Conservation (phyloP, 495 filamentous ascomycete species). For the Neurospora tetraspora region DNA sequence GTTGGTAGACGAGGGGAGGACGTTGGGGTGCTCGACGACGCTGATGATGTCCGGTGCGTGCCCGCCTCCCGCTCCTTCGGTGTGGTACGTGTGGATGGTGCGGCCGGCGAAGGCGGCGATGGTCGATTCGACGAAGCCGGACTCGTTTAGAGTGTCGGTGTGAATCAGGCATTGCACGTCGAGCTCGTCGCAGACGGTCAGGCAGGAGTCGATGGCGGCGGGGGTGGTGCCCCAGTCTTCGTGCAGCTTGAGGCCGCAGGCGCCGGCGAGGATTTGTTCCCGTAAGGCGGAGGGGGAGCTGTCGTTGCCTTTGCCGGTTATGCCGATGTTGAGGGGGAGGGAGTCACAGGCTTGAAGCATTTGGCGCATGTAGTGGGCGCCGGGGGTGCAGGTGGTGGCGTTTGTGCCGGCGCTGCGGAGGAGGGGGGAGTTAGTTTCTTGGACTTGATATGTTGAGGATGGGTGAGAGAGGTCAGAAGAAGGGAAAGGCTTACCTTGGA, state of each 20-base stretch:
- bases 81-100: conserved; percentile 97
- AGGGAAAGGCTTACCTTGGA: conserved; percentile 45
- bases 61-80: conserved; percentile 91
- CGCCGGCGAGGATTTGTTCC: conserved; percentile 78
- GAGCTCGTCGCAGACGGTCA: conserved; percentile 77
- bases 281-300: conserved; percentile 56
- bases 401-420: conserved; percentile 70
- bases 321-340: conserved; percentile 84
- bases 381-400: conserved; percentile 92
- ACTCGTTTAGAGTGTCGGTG: conserved; percentile 96
- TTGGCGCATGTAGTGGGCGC: conserved; percentile 70
- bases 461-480: not conserved
- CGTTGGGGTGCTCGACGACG: conserved; percentile 86
- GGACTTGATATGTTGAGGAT: not conserved
- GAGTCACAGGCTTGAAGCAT: conserved; percentile 88
- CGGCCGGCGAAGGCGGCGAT: conserved; percentile 79
- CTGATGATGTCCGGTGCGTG: conserved; percentile 96
- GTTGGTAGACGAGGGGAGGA: conserved; percentile 86
- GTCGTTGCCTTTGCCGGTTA: conserved; percentile 97
- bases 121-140: conserved; percentile 91
- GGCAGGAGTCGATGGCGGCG: conserved; percentile 83
- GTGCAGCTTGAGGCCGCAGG: conserved; percentile 86
- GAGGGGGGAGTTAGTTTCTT: conserved; percentile 5
- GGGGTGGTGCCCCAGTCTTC: conserved; percentile 97
- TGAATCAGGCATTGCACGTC: conserved; percentile 96